Base-by-base conservation (phyloP, 1,284 basidiomycete species). In the Papiliotrema fonsecae region DNA sequence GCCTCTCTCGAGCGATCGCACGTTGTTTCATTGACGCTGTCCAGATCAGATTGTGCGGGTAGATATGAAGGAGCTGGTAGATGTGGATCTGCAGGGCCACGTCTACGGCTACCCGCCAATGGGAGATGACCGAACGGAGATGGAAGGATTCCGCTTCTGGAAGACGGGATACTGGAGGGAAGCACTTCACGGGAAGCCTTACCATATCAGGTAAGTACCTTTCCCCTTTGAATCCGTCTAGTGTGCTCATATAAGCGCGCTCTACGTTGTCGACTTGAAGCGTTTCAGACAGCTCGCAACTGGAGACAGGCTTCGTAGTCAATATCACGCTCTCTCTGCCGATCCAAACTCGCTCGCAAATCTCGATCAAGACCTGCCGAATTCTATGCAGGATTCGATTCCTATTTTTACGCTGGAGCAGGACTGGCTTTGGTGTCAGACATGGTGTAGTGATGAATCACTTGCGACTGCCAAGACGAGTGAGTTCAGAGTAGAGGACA, bases 71-170 rank as follows among this genome's bases (percentile, higher is more conserved):
- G 90, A 96, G 67, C 78, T 98, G 9, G 85, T 96, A 10, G 87
- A 96, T 59, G 72, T 97, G 42, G 88, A 98, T 67, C 76, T 98
- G 11, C 81, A 90, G 36, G 92, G 92, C 0, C 87, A 87, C 0
- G 90, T 92, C 0, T 96, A 96, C 61, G 92, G 85, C 0, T 97
- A 96, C 64, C 88, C 93, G 0, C 94, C 94, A 0, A 98, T 98
- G 94, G 94, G 94, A 4, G 85, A 96, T 63, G 91, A 96, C 65
- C 86, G 92, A 52, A 72, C 77, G 25, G 96, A 96, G 46, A 94
- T 97, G 87, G 94, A 97, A 70, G 91, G 91, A 0, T 97, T 92
- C 78, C 79, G 94, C 19, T 97, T 98, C 77, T 98, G 94, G 94
- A 96, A 97, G 76, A 86, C 84, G 4, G 92, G 88, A 0, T 94